Base-by-base conservation (phyloP, 2,329 filamentous ascomycete genomes). In the Colletotrichum sp. region DNA sequence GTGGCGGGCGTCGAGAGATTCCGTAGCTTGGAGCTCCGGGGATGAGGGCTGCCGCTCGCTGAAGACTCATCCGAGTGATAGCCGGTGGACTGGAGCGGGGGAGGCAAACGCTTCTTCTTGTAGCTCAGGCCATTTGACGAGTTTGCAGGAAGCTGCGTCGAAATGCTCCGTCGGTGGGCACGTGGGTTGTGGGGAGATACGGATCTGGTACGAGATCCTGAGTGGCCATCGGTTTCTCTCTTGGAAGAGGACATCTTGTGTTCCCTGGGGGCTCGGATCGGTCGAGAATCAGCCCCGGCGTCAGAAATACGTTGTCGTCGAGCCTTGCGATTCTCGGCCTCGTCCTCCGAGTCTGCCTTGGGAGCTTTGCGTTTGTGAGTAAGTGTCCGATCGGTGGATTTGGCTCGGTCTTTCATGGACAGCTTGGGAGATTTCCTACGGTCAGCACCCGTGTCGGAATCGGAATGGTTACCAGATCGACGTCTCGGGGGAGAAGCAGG, bases 31-130 rank as follows among this genome's bases (percentile, higher is more conserved):
- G 91, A 90, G 78, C 88, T 90, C 76, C 91, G 89, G 76, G 90
- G 89, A 75, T 91, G 89, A 12, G 91, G 90, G 78, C 90, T 92
- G 48, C 88, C 91, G 80, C 91, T 91, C 21, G 88, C 88, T 61
- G 92, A 91, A 61, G 93, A 92, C 78, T 93, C 90, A 81, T 94
- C 93, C 1, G 93, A 94, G 72, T 92, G 90, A 77, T 94, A 93
- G 76, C 93, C 92, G 28, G 89, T 90, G 12, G 92, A 88, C 68
- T 91, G 88, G 67, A 94, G 86, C 13, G 92, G 92, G 8, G 90
- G 89, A 9, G 92, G 91, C 28, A 91, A 82, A 61, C 89, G 91
- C 83, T 89, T 91, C 83, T 93, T 93, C 84, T 93, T 93, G 74
- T 88, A 85, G 67, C 86, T 85, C 38, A 92, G 82, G 6, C 91